Evolutionary conservation across 345 rosid species (phyloP), one percentile per base, ranked within the genome.

Genomic region (Gynandropsis gynandra): DNA sequence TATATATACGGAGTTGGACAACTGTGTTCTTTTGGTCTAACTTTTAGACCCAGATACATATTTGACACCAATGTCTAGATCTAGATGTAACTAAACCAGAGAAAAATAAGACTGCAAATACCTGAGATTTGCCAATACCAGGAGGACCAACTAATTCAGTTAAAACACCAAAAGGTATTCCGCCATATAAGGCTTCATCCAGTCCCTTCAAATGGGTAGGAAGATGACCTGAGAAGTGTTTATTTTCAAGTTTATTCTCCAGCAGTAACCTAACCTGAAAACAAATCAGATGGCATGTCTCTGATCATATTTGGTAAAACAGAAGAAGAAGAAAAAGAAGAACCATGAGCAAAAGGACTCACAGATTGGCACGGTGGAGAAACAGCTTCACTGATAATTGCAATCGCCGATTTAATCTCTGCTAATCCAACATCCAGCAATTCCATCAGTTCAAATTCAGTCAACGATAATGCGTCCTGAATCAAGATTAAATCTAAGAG

Each of bases 41-140:
- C n/a, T n/a, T n/a, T n/a, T n/a, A n/a, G n/a, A n/a, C n/a, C n/a
- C n/a, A n/a, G n/a, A n/a, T n/a, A n/a, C n/a, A n/a, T n/a, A n/a
- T n/a, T n/a, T n/a, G n/a, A n/a, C n/a, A n/a, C n/a, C n/a, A n/a
- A n/a, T n/a, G n/a, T n/a, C n/a, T n/a, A n/a, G n/a, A n/a, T 37
- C 41, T 10, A 37, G 41, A 37, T 37, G 15, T 13, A 13, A 37
- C 15, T 37, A 4, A 10, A 37, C 41, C 3, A 10, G n/a, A 8
- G 5, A 41, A 63, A 52, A 39, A 20, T 39, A 18, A n/a, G 9
- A 42, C 9, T 19, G 13, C 13, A 17, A 56, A 27, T 70, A 77
- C 89, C 58, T 89, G 95, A 11, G 95, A 85, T 72, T 89, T 89
- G 16, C 97, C 97, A 11, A 81, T 83, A 45, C 95, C 97, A 59